These are phyloP conservation scores for Monosporascus sp. DNA, from an alignment of 2,329 filamentous ascomycete species.

Conservation along the genomic window DNA sequence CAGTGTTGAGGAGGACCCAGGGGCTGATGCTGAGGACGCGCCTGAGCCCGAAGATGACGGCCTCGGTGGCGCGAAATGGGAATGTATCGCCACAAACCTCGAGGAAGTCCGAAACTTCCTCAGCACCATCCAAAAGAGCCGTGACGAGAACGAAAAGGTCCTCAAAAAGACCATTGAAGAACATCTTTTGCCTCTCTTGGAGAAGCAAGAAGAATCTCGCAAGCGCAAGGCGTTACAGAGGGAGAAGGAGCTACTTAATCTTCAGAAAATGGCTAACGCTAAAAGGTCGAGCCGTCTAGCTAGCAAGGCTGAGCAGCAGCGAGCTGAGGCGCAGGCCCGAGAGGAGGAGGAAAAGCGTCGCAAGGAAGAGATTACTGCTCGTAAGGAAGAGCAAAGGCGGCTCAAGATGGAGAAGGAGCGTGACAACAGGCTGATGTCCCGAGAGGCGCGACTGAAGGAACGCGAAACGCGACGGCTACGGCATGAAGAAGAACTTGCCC, in stretches of 20 bases:
- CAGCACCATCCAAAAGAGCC: constrained; percentile 64
- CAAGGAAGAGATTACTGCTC: constrained; percentile 58
- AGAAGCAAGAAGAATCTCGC: constrained; percentile 69
- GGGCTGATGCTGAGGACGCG: constrained; percentile 22
- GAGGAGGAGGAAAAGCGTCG: constrained; percentile 65
- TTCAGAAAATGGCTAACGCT: constrained; percentile 85
- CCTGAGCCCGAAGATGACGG: constrained; percentile 49
- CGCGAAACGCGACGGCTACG: constrained; percentile 77
- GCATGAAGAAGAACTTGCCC: constrained; percentile 77
- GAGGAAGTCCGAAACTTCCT: constrained; percentile 71
- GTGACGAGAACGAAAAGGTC: constrained; percentile 79
- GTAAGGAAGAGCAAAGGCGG: constrained; percentile 59
- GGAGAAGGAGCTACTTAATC: constrained; percentile 72
- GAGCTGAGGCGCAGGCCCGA: constrained; percentile 62
- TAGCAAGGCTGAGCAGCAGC: constrained; percentile 71
- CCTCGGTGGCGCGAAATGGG: constrained; percentile 77
- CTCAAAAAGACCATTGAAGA: constrained; percentile 66
- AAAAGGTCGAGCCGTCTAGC: constrained; percentile 91
- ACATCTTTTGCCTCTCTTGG: constrained; percentile 77
- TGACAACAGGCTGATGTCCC: constrained; percentile 72
- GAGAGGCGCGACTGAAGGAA: constrained; percentile 80
- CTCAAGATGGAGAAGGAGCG: constrained; percentile 63
- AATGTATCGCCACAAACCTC: constrained; percentile 79
- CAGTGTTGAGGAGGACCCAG: constrained; percentile 28
- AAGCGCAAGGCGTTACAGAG: constrained; percentile 64